Conservation (phyloP, 1,139 yeast genomes). For the Nematodospora anomalae region DNA sequence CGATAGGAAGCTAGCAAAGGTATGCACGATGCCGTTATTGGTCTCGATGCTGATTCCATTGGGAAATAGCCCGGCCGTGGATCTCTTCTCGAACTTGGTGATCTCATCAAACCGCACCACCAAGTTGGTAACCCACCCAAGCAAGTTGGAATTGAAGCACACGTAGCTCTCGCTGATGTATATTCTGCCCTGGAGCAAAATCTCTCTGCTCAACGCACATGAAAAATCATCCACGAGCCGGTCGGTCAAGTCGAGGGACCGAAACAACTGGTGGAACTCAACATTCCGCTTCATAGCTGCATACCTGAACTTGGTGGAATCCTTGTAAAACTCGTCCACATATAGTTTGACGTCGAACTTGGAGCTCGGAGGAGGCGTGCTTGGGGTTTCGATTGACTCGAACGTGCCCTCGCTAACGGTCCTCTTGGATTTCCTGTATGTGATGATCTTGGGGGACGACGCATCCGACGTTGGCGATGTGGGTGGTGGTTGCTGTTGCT, state of each 20-base stretch:
- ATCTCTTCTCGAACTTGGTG: constrained; percentile 69
- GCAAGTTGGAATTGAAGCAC: constrained; percentile 87
- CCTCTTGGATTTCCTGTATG: constrained; percentile 46
- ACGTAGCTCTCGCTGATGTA: constrained; percentile 79
- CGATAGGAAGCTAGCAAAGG: constrained; percentile 84
- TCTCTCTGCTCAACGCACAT: constrained; percentile 87
- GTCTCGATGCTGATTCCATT: constrained; percentile 84
- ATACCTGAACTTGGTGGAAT: constrained; percentile 43
- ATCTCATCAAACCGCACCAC: constrained; percentile 74
- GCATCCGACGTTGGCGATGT: constrained; percentile 3
- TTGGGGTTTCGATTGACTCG: constrained; percentile 19
- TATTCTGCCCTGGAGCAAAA: constrained; percentile 85
- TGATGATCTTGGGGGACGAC: constrained; percentile 48
- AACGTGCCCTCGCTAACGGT: constrained; percentile 34
- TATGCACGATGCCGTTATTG: constrained; percentile 56
- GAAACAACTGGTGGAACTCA: constrained; percentile 78
- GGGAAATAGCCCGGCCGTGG: constrained; percentile 88
- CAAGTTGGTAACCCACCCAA: constrained; percentile 90
- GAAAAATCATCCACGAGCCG: constrained; percentile 79
- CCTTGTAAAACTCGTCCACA: constrained; percentile 37
- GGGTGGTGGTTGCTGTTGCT: no score
- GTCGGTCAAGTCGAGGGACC: constrained; percentile 68
- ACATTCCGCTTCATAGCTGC: constrained; percentile 71
- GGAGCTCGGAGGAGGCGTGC: constrained; percentile 20
- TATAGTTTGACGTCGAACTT: constrained; percentile 37